Conservation (phyloP, 2,329 filamentous ascomycete species). For the Trichoderma citrinoviride region DNA sequence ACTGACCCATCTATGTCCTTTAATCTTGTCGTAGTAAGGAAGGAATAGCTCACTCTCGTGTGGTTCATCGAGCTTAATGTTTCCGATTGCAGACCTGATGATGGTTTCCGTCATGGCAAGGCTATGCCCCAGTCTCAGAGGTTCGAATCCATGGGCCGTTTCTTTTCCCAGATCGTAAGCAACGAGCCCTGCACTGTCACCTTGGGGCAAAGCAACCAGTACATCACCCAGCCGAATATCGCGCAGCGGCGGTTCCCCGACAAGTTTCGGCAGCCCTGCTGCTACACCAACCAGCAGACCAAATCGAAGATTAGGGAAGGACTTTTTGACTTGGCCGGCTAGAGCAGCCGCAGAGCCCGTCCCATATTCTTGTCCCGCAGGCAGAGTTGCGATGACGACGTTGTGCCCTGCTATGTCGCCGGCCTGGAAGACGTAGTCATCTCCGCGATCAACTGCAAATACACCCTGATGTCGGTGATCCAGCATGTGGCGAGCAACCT, state of each 20-base stretch:
- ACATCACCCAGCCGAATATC: slow-evolving; percentile 41
- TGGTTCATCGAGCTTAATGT: slow-evolving; percentile 30
- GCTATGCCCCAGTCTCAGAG: slow-evolving; percentile 28
- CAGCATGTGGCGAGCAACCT: slow-evolving; percentile 36
- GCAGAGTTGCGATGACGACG: slow-evolving; percentile 36
- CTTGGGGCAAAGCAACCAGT: slow-evolving; percentile 32
- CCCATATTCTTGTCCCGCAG: slow-evolving; percentile 36
- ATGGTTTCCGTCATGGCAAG: slow-evolving; percentile 33
- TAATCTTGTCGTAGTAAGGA: slow-evolving; percentile 28
- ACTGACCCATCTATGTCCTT: too few relatives aligned
- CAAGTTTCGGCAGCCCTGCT: slow-evolving; percentile 35
- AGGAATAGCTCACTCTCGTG: slow-evolving; percentile 28
- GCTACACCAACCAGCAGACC: slow-evolving; percentile 40
- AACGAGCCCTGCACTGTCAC: slow-evolving; percentile 31
- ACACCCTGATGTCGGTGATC: slow-evolving; percentile 33
- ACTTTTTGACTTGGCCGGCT: slow-evolving; percentile 35
- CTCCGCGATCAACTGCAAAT: slow-evolving; percentile 33
- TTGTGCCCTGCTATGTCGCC: slow-evolving; percentile 39
- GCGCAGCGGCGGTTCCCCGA: slow-evolving; percentile 25
- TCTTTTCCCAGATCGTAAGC: slow-evolving; percentile 38
- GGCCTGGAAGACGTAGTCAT: slow-evolving; percentile 39
- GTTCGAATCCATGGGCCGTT: slow-evolving; percentile 28
- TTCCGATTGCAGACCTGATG: slow-evolving; percentile 36
- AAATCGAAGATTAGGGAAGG: slow-evolving; percentile 40
- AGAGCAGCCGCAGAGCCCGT: slow-evolving; percentile 36